A percentile compares a stretch with the other conserved stretches of the same genome.
These are phyloP conservation scores for Scheffersomyces insectosa DNA, from an alignment of 1,139 yeast genomes.

Conservation along the genomic window DNA sequence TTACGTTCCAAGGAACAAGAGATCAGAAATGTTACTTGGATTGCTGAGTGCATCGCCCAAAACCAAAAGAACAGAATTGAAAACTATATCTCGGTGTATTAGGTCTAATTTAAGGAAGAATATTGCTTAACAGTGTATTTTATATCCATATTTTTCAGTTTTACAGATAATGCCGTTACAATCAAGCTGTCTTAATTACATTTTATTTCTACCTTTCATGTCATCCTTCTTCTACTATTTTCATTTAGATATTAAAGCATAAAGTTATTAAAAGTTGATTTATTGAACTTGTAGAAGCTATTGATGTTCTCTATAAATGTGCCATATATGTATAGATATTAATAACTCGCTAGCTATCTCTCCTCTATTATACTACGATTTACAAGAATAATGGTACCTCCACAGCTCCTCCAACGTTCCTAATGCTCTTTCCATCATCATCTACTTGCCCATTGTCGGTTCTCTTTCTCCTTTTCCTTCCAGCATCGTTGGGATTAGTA, in stretches of 20 bases:
- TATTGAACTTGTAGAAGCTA: no score
- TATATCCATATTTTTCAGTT: no score
- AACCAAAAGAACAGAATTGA: conserved; percentile 81
- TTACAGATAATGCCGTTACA: no score
- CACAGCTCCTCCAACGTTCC: conserved; percentile 39
- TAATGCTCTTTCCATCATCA: conserved; percentile 16
- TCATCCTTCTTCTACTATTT: no score
- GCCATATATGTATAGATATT: no score
- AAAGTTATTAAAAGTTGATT: no score
- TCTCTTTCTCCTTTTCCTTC: conserved; percentile 9
- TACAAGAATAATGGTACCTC: conserved; percentile 43
- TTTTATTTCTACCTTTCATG: no score
- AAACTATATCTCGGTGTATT: conserved; percentile 74
- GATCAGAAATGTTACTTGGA: conserved; percentile 95
- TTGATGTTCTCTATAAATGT: no score
- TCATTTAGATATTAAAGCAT: no score
- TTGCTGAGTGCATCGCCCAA: conserved; percentile 95
- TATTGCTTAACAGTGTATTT: no score
- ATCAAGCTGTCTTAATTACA: no score
- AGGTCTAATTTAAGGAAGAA: conserved; percentile 7
- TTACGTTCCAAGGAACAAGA: conserved; percentile 95
- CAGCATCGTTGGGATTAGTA: conserved; percentile 2
- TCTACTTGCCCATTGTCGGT: conserved; percentile 2
- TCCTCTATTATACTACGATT: neutral
- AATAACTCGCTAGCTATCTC: no score